Evolutionary conservation across 495 filamentous ascomycete genomes (phyloP).

Genomic region (Geopyxis carbonaria): DNA sequence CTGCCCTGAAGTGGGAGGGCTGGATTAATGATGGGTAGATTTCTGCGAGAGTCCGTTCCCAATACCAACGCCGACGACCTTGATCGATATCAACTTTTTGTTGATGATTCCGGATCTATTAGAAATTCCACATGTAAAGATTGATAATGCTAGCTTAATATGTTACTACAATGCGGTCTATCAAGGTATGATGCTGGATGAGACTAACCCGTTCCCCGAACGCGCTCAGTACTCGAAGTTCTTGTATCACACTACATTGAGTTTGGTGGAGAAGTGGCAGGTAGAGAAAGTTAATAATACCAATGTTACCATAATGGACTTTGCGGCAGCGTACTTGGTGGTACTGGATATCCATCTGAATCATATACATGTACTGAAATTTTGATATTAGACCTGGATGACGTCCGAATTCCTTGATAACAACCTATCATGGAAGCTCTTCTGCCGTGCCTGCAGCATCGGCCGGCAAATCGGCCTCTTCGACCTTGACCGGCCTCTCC

Average conservation of each 20-base stretch:
- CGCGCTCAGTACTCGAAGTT: not conserved
- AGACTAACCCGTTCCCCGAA: not conserved
- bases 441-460: not conserved
- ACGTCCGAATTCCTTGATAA: slow-evolving; percentile 2
- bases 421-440: not conserved
- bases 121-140: not conserved
- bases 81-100: not conserved
- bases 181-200: slow-evolving; percentile 1
- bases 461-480: not conserved
- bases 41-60: not conserved
- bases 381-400: not conserved
- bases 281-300: not conserved
- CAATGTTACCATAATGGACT: not conserved
- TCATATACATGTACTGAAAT: no score
- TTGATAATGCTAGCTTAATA: not conserved
- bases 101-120: not conserved
- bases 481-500: not conserved
- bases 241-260: not conserved
- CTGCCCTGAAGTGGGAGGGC: no score
- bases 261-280: not conserved
- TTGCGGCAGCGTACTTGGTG: slow-evolving; percentile 1
- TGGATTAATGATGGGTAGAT: no score
- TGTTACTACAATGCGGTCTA: not conserved
- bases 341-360: no score
- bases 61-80: not conserved